phyloP scores from a whole-genome alignment of 805 yeast species.

The Groenewaldozyma salmanticensis region DNA sequence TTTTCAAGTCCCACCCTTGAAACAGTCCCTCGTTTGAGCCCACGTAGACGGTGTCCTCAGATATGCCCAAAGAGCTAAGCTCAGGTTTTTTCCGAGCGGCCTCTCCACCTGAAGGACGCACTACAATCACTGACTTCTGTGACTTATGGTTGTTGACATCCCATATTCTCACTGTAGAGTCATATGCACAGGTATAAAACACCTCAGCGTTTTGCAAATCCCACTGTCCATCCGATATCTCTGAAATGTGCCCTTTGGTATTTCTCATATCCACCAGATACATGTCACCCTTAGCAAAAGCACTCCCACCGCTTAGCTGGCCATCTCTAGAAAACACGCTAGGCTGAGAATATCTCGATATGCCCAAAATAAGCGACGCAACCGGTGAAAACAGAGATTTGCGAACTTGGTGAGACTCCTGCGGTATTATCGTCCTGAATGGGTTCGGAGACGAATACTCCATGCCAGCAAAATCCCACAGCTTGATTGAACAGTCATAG shows the following conservation, averaged over 20 bases:
- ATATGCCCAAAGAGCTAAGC: not conserved
- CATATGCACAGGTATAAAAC: conserved; percentile 25
- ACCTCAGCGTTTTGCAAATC: not conserved
- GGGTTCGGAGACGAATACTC: conserved; percentile 18
- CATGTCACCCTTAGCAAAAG: conserved; percentile 27
- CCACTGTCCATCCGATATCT: conserved; percentile 25
- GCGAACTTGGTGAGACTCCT: conserved; percentile 19
- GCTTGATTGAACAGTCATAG: conserved; percentile 21
- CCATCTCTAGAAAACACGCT: conserved; percentile 23
- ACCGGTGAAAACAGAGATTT: conserved; percentile 13
- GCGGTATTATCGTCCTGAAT: conserved; percentile 21
- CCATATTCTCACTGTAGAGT: conserved; percentile 30
- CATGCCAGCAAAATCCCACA: conserved; percentile 29
- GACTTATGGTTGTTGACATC: conserved; percentile 18
- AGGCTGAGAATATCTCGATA: conserved; percentile 19
- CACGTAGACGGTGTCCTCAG: not conserved
- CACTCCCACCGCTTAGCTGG: conserved; percentile 11
- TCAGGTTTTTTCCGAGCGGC: not conserved
- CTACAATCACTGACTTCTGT: conserved; percentile 23
- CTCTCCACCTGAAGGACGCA: conserved; percentile 10
- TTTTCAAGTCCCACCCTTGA: conserved; percentile 19
- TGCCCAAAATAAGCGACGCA: conserved; percentile 18
- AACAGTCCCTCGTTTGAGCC: conserved; percentile 17
- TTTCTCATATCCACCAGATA: conserved; percentile 28
- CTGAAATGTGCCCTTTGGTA: conserved; percentile 29